These are phyloP conservation scores for Pleurotus djamor DNA, from an alignment of 768 basidiomycete genomes.

Conservation along the genomic window DNA sequence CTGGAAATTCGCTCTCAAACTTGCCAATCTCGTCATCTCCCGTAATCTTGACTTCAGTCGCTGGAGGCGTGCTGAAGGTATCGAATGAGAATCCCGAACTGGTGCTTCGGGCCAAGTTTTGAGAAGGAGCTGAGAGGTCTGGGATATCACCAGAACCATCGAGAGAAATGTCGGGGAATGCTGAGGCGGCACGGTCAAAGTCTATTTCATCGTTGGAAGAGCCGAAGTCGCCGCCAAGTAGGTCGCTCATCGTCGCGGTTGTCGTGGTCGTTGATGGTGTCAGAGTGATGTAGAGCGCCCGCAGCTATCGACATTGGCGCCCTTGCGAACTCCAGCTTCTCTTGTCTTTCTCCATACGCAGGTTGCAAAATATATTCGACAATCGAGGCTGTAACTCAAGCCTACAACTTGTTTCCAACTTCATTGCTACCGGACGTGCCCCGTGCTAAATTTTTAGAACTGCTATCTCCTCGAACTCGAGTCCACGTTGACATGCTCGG, in stretches of 20 bases:
- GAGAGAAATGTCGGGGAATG: constrained; percentile 83
- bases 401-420: too few relatives aligned
- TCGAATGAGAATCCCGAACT: constrained; percentile 62
- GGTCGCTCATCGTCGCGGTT: constrained; percentile 40
- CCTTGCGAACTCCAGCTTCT: neutral
- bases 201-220: constrained; percentile 60
- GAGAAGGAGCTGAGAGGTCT: constrained; percentile 28
- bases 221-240: constrained; percentile 27
- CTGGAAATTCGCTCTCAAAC: constrained; percentile 86
- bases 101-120: constrained; percentile 24
- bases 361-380: too few relatives aligned
- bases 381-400: too few relatives aligned
- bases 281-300: neutral
- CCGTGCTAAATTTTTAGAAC: too few relatives aligned
- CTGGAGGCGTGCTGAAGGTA: constrained; percentile 53
- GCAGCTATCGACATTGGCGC: neutral
- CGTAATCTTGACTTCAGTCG: constrained; percentile 72
- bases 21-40: constrained; percentile 84
- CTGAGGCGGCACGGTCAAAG: constrained; percentile 77
- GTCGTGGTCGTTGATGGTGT: neutral
- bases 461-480: too few relatives aligned
- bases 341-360: too few relatives aligned
- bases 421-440: too few relatives aligned
- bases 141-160: constrained; percentile 64
- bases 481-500: too few relatives aligned